Conservation (phyloP, 352 stramenopile species). For the Pythium rhizo-oryzae region DNA sequence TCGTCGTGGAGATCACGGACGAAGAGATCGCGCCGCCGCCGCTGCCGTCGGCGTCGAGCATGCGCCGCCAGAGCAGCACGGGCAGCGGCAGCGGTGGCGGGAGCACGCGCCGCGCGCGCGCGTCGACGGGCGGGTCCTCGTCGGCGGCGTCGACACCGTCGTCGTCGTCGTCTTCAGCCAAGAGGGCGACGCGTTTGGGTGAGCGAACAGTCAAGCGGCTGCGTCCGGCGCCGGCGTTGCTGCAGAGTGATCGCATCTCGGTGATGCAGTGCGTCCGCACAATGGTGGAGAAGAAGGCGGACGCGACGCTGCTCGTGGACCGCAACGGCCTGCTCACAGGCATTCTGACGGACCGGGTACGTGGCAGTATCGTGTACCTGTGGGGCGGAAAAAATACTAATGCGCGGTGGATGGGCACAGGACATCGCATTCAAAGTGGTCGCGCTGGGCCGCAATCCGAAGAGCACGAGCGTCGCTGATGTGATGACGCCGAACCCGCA, state of each 20-base stretch:
- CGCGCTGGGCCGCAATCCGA: slow-evolving; percentile 81
- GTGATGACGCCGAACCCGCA: slow-evolving; percentile 97
- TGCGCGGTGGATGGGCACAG: slow-evolving; percentile 27
- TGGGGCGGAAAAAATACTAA: neutral
- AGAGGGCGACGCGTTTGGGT: slow-evolving; percentile 22
- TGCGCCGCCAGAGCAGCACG: slow-evolving; percentile 26
- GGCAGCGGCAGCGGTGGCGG: slow-evolving; percentile 26
- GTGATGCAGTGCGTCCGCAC: slow-evolving; percentile 78
- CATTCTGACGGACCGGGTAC: slow-evolving; percentile 94
- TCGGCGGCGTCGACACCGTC: slow-evolving; percentile 21
- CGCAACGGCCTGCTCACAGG: slow-evolving; percentile 89
- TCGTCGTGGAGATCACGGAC: slow-evolving; percentile 25
- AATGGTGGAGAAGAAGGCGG: slow-evolving; percentile 90
- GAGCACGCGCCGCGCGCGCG: neutral
- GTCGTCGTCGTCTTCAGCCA: slow-evolving; percentile 22
- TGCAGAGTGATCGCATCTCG: slow-evolving; percentile 72
- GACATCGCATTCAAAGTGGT: slow-evolving; percentile 95
- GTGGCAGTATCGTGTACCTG: neutral
- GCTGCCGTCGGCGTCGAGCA: neutral
- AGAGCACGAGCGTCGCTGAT: slow-evolving; percentile 74
- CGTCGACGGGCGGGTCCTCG: slow-evolving; percentile 2
- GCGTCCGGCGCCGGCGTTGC: slow-evolving; percentile 61
- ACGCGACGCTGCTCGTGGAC: slow-evolving; percentile 93
- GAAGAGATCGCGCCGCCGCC: slow-evolving; percentile 3
- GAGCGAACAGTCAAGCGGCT: slow-evolving; percentile 54